Base-by-base conservation (phyloP, 106 monocot species). In the Iris macrosiphon region DNA sequence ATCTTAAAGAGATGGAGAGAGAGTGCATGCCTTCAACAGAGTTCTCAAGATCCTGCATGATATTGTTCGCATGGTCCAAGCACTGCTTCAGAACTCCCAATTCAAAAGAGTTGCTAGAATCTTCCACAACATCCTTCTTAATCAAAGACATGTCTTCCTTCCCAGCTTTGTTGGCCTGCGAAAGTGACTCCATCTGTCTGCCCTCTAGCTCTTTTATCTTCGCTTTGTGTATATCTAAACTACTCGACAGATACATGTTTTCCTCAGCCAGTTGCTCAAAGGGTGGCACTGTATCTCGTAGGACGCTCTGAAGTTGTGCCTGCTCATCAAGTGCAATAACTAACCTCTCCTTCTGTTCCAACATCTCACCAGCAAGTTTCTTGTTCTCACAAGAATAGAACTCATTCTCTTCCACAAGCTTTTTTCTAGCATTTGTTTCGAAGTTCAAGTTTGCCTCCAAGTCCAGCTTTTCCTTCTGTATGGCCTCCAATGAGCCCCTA, bases 181-280 rank as follows among this genome's bases (percentile, higher is more conserved):
- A 3, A 48, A 33, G 45, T 31, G 55, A 17, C 4, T 46, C 50
- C 31, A 20, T 35, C 31, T 16, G 24, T 30, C 47, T 19, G 33
- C 6, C 31, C 34, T 49, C 27, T 4, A 79, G 35, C 40, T 79
- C 84, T 51, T 75, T 64, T 8, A 79, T 26, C 50, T 65, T 75
- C 1, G 53, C 33, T 68, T 42, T 48, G 33, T 76, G 38, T 21
- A 71, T 23, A 71, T 65, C 75, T 38, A 76, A 53, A 64, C 68
- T 60, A 45, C 44, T 64, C 26, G 69, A 73, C 2, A 76, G 66
- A 61, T 54, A 76, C 30, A 83, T n/a, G 40, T 76, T 83, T 45
- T 83, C 76, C 48, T 73, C 63, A 45, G 57, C 40, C 22, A 92
- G 54, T 47, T 79, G 51, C 42, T 86, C 87, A 42, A 63, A 43